A percentile compares a stretch with the other conserved stretches of the same genome.
Evolutionary conservation across 2,329 filamentous ascomycete genomes (phyloP).

Genomic region (Mycosphaerella sp.): DNA sequence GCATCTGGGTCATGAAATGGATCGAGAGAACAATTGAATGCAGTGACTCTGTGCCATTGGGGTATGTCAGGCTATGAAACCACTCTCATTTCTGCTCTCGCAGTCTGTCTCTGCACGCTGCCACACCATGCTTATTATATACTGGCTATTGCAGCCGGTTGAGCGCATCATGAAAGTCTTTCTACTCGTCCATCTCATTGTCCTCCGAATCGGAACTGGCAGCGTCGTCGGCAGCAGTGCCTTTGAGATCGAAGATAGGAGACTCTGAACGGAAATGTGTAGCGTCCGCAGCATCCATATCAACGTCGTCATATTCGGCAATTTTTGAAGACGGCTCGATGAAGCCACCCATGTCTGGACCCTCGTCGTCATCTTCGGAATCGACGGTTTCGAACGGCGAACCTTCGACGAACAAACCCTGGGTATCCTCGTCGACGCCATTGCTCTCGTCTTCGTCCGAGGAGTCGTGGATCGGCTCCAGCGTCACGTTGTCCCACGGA

Average conservation of each 20-base stretch:
- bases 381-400: not conserved
- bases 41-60: too few species aligned
- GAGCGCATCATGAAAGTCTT: not conserved
- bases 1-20: too few species aligned
- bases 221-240: not conserved
- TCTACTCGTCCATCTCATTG: not conserved
- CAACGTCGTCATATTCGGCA: not conserved
- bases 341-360: constrained; percentile 1
- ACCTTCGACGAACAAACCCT: too few species aligned
- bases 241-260: not conserved
- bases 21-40: too few species aligned
- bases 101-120: too few species aligned
- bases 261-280: not conserved
- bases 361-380: not conserved
- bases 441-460: not conserved
- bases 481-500: constrained; percentile 32
- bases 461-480: not conserved
- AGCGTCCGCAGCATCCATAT: not conserved
- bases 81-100: too few species aligned
- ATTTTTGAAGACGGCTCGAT: not conserved
- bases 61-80: too few species aligned
- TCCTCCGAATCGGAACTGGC: not conserved
- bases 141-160: too few species aligned
- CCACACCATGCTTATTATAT: too few species aligned
- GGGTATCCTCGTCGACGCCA: not conserved